Evolutionary conservation across 192 early-diverging fungal species (phyloP).

Genomic region (Podila epicladia): DNA sequence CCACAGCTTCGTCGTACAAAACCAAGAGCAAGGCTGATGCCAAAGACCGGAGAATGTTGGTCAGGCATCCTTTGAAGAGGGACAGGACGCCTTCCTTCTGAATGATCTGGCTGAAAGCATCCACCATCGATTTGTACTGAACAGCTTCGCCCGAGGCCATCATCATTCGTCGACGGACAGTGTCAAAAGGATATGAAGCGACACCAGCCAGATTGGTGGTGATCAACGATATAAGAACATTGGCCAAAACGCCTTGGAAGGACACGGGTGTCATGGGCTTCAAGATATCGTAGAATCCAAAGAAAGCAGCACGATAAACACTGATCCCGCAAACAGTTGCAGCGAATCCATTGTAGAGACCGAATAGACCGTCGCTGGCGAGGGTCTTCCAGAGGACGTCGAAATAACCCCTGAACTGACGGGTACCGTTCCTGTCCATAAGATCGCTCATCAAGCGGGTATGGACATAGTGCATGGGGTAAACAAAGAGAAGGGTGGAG

Average conservation of each 20-base stretch:
- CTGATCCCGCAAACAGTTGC: conserved; percentile 84
- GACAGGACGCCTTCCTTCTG: conserved; percentile 87
- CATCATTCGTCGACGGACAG: conserved; percentile 95
- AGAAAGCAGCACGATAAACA: conserved; percentile 66
- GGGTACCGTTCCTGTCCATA: conserved; percentile 77
- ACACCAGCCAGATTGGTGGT: conserved; percentile 86
- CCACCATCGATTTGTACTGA: conserved; percentile 83
- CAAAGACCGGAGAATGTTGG: conserved; percentile 96
- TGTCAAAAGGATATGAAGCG: conserved; percentile 95
- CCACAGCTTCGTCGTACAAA: too few relatives aligned
- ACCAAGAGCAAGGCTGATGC: conserved; percentile 43
- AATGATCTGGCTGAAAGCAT: conserved; percentile 89
- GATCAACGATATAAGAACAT: conserved; percentile 69
- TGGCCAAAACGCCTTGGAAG: conserved; percentile 17
- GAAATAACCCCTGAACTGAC: conserved; percentile 93
- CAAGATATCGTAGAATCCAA: conserved; percentile 67
- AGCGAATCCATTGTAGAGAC: conserved; percentile 87
- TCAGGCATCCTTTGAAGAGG: conserved; percentile 97
- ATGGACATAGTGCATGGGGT: conserved; percentile 96
- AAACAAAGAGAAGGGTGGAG: conserved; percentile 87
- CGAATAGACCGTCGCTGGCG: conserved; percentile 81
- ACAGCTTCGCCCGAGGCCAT: conserved; percentile 87
- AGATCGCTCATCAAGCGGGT: conserved; percentile 94
- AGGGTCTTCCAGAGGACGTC: conserved; percentile 85
- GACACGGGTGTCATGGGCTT: conserved; percentile 33